Evolutionary conservation across 441 rosid species (phyloP).

Genomic region (Populus hybrid): DNA sequence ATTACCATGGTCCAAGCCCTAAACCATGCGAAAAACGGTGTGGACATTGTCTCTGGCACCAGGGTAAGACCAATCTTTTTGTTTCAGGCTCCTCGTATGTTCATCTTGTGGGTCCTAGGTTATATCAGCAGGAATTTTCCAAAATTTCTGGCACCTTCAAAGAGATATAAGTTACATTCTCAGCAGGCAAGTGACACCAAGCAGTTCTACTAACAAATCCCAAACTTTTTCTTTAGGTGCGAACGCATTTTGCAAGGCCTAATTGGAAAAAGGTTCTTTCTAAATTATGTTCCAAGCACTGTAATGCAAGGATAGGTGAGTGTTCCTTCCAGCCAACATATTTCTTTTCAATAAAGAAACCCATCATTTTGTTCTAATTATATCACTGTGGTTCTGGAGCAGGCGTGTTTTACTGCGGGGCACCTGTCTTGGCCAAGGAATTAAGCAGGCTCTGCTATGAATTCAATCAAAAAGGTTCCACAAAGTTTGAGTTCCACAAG

Average conservation of each 20-base stretch:
- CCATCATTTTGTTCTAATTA: background rate
- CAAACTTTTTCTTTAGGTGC: slow-evolving; percentile 46
- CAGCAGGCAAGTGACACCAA: background rate
- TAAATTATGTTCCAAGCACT: slow-evolving; percentile 81
- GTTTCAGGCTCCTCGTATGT: background rate
- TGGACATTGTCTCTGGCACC: slow-evolving; percentile 95
- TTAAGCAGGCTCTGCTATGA: slow-evolving; percentile 70
- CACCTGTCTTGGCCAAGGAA: slow-evolving; percentile 87
- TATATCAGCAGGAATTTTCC: background rate
- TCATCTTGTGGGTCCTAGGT: background rate
- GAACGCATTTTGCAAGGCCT: slow-evolving; percentile 98
- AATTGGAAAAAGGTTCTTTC: slow-evolving; percentile 89
- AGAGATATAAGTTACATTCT: background rate
- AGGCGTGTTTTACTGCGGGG: slow-evolving; percentile 97
- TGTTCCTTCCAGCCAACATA: background rate
- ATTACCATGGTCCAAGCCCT: slow-evolving; percentile 98
- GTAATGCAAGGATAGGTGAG: slow-evolving; percentile 75
- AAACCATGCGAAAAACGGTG: slow-evolving; percentile 94
- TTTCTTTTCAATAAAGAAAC: background rate
- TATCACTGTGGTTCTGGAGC: slow-evolving; percentile 23
- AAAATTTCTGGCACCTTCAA: background rate
- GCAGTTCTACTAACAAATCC: slow-evolving; percentile 6
- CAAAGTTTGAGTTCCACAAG: slow-evolving; percentile 88
- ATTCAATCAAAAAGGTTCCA: slow-evolving; percentile 69
- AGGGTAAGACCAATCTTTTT: slow-evolving; percentile 47